phyloP scores from a whole-genome alignment of 768 basidiomycete species.

The Tubosaeta brunneosetosa region DNA sequence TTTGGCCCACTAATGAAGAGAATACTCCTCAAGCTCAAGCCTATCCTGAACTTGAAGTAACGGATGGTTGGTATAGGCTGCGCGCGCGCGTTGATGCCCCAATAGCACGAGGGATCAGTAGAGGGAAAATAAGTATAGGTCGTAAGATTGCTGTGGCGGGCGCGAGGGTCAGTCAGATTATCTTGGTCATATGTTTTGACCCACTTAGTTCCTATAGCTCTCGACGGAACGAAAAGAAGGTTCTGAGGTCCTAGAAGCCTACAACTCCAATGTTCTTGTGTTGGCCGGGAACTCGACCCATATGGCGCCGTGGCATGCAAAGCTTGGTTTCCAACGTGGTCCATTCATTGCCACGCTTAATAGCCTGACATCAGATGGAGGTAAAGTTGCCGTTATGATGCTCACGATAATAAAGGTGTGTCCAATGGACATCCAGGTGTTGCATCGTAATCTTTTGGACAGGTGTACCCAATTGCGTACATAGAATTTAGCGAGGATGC shows the following conservation, averaged over 20 bases:
- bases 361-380: slow-evolving; percentile 80
- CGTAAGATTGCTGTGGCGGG: slow-evolving; percentile 80
- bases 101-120: slow-evolving; percentile 62
- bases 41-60: slow-evolving; percentile 75
- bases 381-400: slow-evolving; percentile 69
- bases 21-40: slow-evolving; percentile 35
- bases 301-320: slow-evolving; percentile 82
- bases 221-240: slow-evolving; percentile 70
- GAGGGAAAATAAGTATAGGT: slow-evolving; percentile 66
- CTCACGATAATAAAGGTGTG: slow-evolving; percentile 63
- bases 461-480: slow-evolving; percentile 76
- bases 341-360: slow-evolving; percentile 73
- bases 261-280: slow-evolving; percentile 57
- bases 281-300: slow-evolving; percentile 84
- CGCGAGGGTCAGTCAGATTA: slow-evolving; percentile 56
- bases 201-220: slow-evolving; percentile 41
- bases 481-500: slow-evolving; percentile 58
- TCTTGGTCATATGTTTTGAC: background rate
- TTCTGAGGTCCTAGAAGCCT: slow-evolving; percentile 77
- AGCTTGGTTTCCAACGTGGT: slow-evolving; percentile 68
- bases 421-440: background rate
- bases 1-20: slow-evolving; percentile 43
- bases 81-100: slow-evolving; percentile 71
- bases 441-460: background rate
- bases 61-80: slow-evolving; percentile 95